A percentile compares a stretch with the other conserved stretches of the same genome.
phyloP scores from a whole-genome alignment of 352 stramenopile genomes.

The Globisporangium abappressorium region DNA sequence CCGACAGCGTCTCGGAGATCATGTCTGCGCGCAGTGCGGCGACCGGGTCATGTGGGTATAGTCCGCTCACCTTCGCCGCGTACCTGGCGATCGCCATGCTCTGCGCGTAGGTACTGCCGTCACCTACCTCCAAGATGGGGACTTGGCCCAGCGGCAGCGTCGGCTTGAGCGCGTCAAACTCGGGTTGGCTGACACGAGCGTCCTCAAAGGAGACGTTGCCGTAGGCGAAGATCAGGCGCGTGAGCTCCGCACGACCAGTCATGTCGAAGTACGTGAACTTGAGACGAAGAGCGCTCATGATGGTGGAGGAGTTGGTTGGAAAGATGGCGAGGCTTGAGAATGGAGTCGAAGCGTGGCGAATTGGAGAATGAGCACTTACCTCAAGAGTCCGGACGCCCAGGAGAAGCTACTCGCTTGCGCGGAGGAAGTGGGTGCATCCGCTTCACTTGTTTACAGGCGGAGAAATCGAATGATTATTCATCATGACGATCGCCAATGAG shows the following conservation, averaged over 20 bases:
- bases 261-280: constrained; percentile 7
- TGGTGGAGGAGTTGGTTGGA: not conserved
- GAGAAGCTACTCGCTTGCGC: not conserved
- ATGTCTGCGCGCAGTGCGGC: constrained; percentile 15
- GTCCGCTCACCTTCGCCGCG: constrained; percentile 18
- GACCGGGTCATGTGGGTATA: constrained; percentile 20
- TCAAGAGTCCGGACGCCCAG: not conserved
- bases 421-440: no score
- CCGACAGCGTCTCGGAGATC: constrained; percentile 14
- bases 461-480: no score
- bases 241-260: constrained; percentile 1
- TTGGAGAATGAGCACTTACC: not conserved
- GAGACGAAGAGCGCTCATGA: not conserved
- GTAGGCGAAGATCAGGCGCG: constrained; percentile 1
- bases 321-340: not conserved
- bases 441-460: no score
- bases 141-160: constrained; percentile 16
- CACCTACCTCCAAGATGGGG: constrained; percentile 20
- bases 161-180: not conserved
- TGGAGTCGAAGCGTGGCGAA: not conserved
- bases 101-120: constrained; percentile 16
- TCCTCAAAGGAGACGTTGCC: not conserved
- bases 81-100: constrained; percentile 26
- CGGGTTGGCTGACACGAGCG: not conserved
- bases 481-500: not conserved